These are phyloP conservation scores for Trypanosoma boissoni DNA, from an alignment of 208 protist species.

Conservation along the genomic window DNA sequence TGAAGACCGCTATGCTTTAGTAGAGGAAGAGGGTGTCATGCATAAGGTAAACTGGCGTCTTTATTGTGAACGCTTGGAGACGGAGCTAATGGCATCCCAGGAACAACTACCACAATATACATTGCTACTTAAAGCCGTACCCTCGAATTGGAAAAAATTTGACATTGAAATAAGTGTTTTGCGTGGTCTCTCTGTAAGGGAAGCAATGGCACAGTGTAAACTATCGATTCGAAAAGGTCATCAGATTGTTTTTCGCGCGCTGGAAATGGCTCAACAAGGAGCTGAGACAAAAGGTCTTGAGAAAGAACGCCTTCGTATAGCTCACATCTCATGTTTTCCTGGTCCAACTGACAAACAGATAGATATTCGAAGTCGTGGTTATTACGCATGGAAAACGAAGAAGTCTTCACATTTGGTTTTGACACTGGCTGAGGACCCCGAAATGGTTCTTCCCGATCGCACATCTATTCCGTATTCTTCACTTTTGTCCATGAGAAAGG, in stretches of 20 bases:
- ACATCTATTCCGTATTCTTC: constrained; percentile 83
- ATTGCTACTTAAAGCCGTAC: constrained; percentile 81
- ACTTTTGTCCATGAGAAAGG: constrained; percentile 80
- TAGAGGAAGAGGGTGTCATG: constrained; percentile 86
- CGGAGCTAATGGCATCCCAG: constrained; percentile 76
- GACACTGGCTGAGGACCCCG: constrained; percentile 83
- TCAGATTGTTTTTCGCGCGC: constrained; percentile 75
- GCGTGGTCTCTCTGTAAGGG: constrained; percentile 83
- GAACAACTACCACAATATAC: constrained; percentile 85
- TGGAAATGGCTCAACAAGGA: constrained; percentile 85
- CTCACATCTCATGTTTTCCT: constrained; percentile 77
- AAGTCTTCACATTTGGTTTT: constrained; percentile 82
- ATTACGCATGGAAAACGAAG: constrained; percentile 91
- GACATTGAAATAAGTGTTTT: constrained; percentile 86
- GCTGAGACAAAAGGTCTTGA: constrained; percentile 86
- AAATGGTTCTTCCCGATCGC: constrained; percentile 89
- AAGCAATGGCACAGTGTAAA: constrained; percentile 91
- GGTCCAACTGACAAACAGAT: constrained; percentile 90
- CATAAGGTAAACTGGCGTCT: constrained; percentile 88
- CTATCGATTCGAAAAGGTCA: constrained; percentile 85
- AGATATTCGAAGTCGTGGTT: constrained; percentile 83
- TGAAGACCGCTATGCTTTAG: constrained; percentile 82
- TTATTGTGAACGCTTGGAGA: constrained; percentile 87
- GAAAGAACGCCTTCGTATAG: constrained; percentile 85
- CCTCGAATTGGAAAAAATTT: constrained; percentile 89